These are phyloP conservation scores for Rhodotorula paludigena DNA, from an alignment of 768 basidiomycete genomes.

Conservation along the genomic window DNA sequence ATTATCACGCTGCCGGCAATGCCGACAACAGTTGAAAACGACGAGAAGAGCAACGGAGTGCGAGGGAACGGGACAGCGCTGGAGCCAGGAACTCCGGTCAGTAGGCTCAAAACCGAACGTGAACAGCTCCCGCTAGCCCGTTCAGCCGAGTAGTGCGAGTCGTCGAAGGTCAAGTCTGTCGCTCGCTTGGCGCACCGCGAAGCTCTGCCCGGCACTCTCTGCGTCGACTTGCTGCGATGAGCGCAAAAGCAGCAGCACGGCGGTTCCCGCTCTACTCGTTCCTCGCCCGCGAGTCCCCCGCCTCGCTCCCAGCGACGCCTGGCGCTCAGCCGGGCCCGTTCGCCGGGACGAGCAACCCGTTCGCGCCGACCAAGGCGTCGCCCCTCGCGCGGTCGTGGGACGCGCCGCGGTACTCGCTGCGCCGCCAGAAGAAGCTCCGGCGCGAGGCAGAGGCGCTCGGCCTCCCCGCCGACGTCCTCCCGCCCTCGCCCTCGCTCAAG, in stretches of 20 bases:
- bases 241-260: constrained; percentile 9
- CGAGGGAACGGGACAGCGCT: no score
- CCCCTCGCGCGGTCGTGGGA: constrained; percentile 24
- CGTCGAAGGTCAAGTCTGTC: no score
- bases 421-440: constrained; percentile 32
- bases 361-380: constrained; percentile 18
- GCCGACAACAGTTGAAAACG: no score
- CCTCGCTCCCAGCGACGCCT: constrained; percentile 6
- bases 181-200: no score
- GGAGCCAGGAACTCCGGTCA: no score
- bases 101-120: no score
- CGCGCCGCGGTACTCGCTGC: constrained; percentile 34
- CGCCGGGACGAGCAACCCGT: constrained; percentile 25
- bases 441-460: constrained; percentile 10
- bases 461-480: constrained; percentile 15
- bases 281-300: constrained; percentile 34
- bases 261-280: constrained; percentile 25
- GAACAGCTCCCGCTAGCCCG: no score
- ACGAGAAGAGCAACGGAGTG: no score
- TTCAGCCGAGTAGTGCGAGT: no score
- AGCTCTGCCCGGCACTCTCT: no score
- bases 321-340: constrained; percentile 5
- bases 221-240: no score
- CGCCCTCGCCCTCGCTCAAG: constrained; percentile 7
- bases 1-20: no score